These are phyloP conservation scores for Trichomonascaceae sp. DNA, from an alignment of 1,139 yeast species.

Conservation along the genomic window DNA sequence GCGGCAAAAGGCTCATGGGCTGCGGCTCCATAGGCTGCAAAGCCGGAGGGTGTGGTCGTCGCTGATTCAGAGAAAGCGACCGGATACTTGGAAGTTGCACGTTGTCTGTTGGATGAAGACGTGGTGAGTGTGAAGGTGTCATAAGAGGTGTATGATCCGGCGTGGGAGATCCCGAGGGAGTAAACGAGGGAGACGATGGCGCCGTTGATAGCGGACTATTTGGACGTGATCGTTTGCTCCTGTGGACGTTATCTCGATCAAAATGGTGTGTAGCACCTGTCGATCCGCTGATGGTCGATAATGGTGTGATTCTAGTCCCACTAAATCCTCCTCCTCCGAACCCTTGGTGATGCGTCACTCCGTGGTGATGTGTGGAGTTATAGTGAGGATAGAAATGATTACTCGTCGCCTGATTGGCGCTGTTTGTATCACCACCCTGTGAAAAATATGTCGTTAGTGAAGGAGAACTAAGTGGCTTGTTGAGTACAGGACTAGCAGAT, in stretches of 20 bases:
- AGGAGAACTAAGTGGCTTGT: constrained; percentile 53
- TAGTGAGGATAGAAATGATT: constrained; percentile 23
- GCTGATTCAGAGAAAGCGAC: constrained; percentile 29
- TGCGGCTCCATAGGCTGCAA: constrained; percentile 29
- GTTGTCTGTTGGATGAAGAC: constrained; percentile 35
- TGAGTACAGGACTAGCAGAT: constrained; percentile 3
- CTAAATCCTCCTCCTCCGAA: constrained; percentile 13
- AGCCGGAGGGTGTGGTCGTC: constrained; percentile 32
- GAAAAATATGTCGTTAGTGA: constrained; percentile 55
- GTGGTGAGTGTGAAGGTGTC: constrained; percentile 56
- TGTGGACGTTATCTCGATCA: constrained; percentile 33
- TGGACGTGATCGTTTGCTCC: constrained; percentile 66
- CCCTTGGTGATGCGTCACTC: neutral
- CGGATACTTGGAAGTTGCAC: constrained; percentile 37
- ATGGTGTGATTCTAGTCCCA: constrained; percentile 50
- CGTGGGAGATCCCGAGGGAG: constrained; percentile 39
- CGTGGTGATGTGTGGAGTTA: constrained; percentile 24
- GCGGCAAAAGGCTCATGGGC: constrained; percentile 7
- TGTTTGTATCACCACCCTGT: constrained; percentile 6
- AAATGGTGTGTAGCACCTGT: constrained; percentile 4
- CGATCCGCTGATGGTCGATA: constrained; percentile 29
- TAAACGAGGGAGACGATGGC: constrained; percentile 45
- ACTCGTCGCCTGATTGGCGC: neutral
- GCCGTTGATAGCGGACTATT: constrained; percentile 71
- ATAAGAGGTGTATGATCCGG: constrained; percentile 53